Evolutionary conservation across 352 stramenopile species (phyloP), one percentile per base, ranked within the genome.

Genomic region (Pythium grandisporangium): DNA sequence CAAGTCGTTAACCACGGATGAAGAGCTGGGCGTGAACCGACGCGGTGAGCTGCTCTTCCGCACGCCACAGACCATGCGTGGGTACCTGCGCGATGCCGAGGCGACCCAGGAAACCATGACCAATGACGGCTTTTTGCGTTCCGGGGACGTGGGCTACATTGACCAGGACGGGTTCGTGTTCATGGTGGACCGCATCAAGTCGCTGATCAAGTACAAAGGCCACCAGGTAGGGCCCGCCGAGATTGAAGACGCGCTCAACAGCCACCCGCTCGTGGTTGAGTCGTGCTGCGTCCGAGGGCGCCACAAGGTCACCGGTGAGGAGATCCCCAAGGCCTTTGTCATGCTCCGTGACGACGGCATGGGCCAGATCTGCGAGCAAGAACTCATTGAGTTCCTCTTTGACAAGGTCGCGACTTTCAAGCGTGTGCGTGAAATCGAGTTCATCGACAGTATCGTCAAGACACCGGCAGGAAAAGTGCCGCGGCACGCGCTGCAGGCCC

Each of bases 151-250:
- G 16, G 85, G 71, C 16, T 80, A 88, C 49, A 89, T 96, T 46
- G 88, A 97, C 46, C 67, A 90, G 12, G 82, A 96, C 36, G 88
- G 85, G 0, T 96, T 70, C 51, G 75, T 97, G 21, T 96, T 84
- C 48, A 94, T 97, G 38, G 83, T 84, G 0, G 92, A 97, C 57
- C 63, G 89, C n/a, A 60, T 95, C 24, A 97, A 98, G 70, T 89
- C 97, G 58, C 65, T 98, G 30, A 98, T 97, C 63, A 98, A 98
- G 67, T 88, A 95, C 48, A 95, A 95, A 48, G 91, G 89, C 1
- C 89, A 91, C 39, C 87, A 93, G 56, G 67, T 98, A 11, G 78
- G 87, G 8, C 91, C 89, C 12, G 88, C 86, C 0, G 91, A 97
- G 55, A 63, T 97, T 17, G 91, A 97, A 61, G 87, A 88, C 19